phyloP scores from a whole-genome alignment of 2,329 filamentous ascomycete species.

The Lasiodiplodia sp. region DNA sequence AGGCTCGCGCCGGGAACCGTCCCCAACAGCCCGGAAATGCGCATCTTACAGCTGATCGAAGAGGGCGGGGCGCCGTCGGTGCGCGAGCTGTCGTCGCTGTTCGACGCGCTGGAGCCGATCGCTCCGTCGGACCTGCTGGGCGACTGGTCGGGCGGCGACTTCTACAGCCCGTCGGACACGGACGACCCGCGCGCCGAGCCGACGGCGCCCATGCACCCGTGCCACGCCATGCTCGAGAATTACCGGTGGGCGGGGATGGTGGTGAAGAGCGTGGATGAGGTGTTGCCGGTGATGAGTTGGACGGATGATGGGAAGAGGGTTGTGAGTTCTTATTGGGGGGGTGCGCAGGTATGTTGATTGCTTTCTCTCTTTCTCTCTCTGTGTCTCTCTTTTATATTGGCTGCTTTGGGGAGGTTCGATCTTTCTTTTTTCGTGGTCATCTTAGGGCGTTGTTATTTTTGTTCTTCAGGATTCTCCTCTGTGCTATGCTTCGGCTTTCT shows the following conservation, averaged over 20 bases:
- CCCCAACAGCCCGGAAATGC: not conserved
- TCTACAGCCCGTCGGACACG: not conserved
- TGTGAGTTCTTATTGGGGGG: not conserved
- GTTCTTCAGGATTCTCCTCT: too few relatives aligned
- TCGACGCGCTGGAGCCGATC: conserved; percentile 13
- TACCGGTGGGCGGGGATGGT: conserved; percentile 10
- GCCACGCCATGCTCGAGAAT: conserved; percentile 14
- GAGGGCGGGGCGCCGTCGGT: not conserved
- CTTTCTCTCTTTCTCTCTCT: not conserved
- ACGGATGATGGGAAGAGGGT: conserved; percentile 11
- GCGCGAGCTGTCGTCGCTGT: conserved; percentile 9
- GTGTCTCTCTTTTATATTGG: too few relatives aligned
- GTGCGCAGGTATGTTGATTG: not conserved
- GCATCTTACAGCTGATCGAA: not conserved
- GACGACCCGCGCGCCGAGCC: not conserved
- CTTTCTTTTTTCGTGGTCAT: not conserved
- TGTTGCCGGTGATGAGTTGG: conserved; percentile 11
- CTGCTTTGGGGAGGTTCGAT: too few relatives aligned
- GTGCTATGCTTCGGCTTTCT: too few relatives aligned
- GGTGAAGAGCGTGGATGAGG: not conserved
- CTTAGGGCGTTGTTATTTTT: too few relatives aligned
- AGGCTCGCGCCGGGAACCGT: not conserved
- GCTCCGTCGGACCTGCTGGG: not conserved
- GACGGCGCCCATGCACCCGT: not conserved
- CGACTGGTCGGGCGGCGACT: conserved; percentile 20